These are phyloP conservation scores for Thraustotheca clavata DNA, from an alignment of 352 stramenopile genomes.

Conservation along the genomic window DNA sequence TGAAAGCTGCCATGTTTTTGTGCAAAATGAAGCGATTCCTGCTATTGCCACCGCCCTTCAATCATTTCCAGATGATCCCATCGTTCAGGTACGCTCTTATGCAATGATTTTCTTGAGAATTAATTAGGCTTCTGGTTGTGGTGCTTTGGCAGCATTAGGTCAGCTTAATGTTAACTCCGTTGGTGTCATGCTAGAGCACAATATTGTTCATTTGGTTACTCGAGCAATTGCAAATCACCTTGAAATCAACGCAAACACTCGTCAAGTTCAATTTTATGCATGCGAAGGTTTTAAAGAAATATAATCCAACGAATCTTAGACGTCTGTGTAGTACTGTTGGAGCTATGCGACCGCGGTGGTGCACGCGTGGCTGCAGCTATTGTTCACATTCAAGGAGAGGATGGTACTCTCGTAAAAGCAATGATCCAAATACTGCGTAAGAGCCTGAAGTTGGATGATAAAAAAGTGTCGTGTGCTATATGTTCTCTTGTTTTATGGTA, in stretches of 20 bases:
- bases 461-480: constrained; percentile 62
- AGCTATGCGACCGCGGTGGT: constrained; percentile 52
- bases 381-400: constrained; percentile 24
- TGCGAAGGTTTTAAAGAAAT: constrained; percentile 40
- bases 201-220: constrained; percentile 37
- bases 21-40: constrained; percentile 47
- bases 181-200: constrained; percentile 26
- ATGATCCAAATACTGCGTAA: constrained; percentile 42
- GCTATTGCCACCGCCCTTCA: constrained; percentile 48
- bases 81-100: constrained; percentile 31
- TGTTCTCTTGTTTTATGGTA: constrained; percentile 58
- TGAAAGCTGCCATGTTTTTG: constrained; percentile 49
- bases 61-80: constrained; percentile 58
- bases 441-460: constrained; percentile 51
- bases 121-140: constrained; percentile 38
- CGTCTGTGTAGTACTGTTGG: constrained; percentile 37
- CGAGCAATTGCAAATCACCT: constrained; percentile 41
- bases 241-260: constrained; percentile 63
- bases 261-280: constrained; percentile 72
- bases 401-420: constrained; percentile 34
- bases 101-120: not conserved
- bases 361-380: constrained; percentile 29
- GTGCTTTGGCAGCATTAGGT: constrained; percentile 44
- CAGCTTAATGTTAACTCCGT: constrained; percentile 41
- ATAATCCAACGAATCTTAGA: too few species aligned